These are phyloP conservation scores for Aspergillus quadricinctus DNA, from an alignment of 2,329 filamentous ascomycete genomes.

Conservation along the genomic window DNA sequence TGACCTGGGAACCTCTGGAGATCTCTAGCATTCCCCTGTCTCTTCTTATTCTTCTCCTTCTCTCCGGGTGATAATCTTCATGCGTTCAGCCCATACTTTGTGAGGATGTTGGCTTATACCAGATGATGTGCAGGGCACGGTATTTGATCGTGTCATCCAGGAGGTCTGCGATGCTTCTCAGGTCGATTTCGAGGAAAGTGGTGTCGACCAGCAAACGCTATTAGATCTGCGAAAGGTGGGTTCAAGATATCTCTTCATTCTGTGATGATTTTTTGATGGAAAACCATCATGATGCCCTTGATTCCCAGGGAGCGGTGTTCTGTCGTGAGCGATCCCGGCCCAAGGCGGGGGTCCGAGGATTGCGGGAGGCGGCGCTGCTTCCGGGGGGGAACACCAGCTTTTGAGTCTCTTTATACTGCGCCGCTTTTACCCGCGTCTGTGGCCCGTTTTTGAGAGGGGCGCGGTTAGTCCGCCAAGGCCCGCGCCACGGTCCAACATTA, in stretches of 20 bases:
- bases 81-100: not conserved
- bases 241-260: conserved; percentile 16
- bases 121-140: conserved; percentile 54
- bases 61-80: not conserved
- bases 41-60: conserved; percentile 3
- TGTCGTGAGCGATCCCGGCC: conserved; percentile 16
- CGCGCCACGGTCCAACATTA: too few species aligned
- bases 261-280: conserved; percentile 11
- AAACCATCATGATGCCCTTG: conserved; percentile 1
- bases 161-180: conserved; percentile 87
- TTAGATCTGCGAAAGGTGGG: conserved; percentile 84
- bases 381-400: conserved; percentile 36
- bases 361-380: conserved; percentile 33
- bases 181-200: conserved; percentile 95
- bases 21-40: conserved; percentile 3
- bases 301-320: conserved; percentile 20
- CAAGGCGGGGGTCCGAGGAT: conserved; percentile 28
- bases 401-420: conserved; percentile 39
- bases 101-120: conserved; percentile 25
- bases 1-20: conserved; percentile 21
- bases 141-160: conserved; percentile 89
- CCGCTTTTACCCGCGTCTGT: conserved; percentile 27
- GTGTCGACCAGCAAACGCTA: conserved; percentile 80
- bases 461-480: conserved; percentile 17
- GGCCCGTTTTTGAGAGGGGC: not conserved